Percentiles rank a stretch among this genome's conserved stretches.
phyloP scores from a whole-genome alignment of 305 asterid species.

The Fraxinus greggii region DNA sequence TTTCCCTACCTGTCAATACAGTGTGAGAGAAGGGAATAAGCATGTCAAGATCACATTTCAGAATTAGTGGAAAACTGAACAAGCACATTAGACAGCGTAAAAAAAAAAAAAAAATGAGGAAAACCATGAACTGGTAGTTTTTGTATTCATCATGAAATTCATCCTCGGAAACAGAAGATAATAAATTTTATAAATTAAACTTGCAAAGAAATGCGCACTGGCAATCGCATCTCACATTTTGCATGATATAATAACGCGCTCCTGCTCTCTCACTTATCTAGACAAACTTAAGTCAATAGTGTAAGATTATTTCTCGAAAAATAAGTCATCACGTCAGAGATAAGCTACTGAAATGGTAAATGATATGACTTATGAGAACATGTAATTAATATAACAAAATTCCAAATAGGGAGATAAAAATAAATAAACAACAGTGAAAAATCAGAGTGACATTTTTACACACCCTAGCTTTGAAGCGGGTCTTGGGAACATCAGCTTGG shows the following conservation, averaged over 20 bases:
- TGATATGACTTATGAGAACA: neutral
- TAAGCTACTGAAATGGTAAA: neutral
- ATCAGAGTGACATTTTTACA: constrained; percentile 13
- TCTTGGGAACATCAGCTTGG: constrained; percentile 74
- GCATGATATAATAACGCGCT: neutral
- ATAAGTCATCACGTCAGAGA: neutral
- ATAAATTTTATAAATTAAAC: constrained; percentile 2
- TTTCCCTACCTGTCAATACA: constrained; percentile 66
- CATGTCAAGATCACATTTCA: constrained; percentile 4
- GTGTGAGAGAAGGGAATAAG: neutral
- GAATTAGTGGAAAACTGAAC: neutral
- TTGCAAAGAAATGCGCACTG: neutral
- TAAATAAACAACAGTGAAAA: constrained; percentile 6
- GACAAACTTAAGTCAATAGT: neutral
- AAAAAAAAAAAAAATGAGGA: neutral
- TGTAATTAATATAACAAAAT: neutral
- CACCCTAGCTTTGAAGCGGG: constrained; percentile 88
- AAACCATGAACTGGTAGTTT: neutral
- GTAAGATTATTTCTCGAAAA: neutral
- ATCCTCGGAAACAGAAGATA: neutral
- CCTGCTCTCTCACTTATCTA: neutral
- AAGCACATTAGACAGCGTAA: neutral
- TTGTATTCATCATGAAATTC: neutral
- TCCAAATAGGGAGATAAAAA: neutral
- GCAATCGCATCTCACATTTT: neutral